Percentiles rank a stretch among this genome's conserved stretches.
These are phyloP conservation scores for Scheffersomyces cryptocercus DNA, from an alignment of 1,139 yeast genomes.

Conservation along the genomic window DNA sequence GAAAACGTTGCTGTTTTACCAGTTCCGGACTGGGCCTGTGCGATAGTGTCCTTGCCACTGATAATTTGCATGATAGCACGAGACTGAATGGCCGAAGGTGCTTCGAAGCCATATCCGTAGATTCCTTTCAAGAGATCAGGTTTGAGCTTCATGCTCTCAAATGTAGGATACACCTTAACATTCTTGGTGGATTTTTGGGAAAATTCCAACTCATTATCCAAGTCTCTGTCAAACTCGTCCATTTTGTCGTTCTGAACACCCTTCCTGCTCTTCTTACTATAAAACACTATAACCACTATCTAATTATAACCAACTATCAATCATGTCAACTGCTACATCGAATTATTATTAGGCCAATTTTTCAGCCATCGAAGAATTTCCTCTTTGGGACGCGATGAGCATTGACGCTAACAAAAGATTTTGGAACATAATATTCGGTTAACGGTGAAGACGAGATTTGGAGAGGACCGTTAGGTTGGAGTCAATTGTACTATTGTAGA, in stretches of 20 bases:
- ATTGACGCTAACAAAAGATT: too few relatives aligned
- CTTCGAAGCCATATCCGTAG: slow-evolving; percentile 88
- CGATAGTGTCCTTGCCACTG: slow-evolving; percentile 87
- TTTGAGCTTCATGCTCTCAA: slow-evolving; percentile 78
- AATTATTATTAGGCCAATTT: neutral
- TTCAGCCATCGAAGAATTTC: too few relatives aligned
- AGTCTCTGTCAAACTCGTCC: slow-evolving; percentile 52
- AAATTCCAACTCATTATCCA: slow-evolving; percentile 60
- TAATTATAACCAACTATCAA: too few relatives aligned
- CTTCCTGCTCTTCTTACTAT: too few relatives aligned
- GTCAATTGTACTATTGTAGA: too few relatives aligned
- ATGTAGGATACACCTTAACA: slow-evolving; percentile 62
- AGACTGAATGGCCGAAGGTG: slow-evolving; percentile 94
- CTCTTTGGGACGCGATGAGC: slow-evolving; percentile 2
- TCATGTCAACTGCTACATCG: neutral
- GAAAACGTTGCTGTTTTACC: slow-evolving; percentile 98
- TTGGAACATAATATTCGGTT: too few relatives aligned
- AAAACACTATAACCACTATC: too few relatives aligned
- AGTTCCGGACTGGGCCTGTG: slow-evolving; percentile 98
- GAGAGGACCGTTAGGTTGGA: too few relatives aligned
- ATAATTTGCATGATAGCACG: slow-evolving; percentile 93
- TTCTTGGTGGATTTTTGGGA: slow-evolving; percentile 54
- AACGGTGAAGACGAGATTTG: too few relatives aligned
- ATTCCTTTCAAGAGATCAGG: slow-evolving; percentile 73
- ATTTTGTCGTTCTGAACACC: slow-evolving; percentile 2